phyloP scores from a whole-genome alignment of 139 green algal species.

The Spirogloea muscicola region DNA sequence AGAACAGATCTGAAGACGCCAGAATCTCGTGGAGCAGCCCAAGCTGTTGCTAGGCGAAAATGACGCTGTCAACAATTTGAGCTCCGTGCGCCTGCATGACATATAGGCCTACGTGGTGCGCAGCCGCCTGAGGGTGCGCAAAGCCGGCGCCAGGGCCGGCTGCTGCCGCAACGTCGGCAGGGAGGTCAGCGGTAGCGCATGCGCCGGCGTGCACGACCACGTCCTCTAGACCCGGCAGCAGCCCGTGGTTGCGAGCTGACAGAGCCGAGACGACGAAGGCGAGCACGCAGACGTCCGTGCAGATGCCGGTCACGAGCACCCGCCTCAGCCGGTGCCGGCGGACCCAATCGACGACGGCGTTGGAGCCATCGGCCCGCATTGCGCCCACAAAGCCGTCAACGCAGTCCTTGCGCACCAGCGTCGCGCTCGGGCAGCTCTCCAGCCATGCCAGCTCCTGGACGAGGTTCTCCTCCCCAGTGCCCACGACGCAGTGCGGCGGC shows the following conservation, averaged over 20 bases:
- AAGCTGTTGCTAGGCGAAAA: no score
- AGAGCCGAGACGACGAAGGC: constrained; percentile 41
- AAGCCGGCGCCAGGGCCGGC: constrained; percentile 1
- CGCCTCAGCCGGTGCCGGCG: background rate
- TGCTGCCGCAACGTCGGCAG: constrained; percentile 11
- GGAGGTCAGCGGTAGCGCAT: constrained; percentile 39
- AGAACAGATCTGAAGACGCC: no score
- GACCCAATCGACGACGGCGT: constrained; percentile 35
- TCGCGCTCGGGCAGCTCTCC: constrained; percentile 18
- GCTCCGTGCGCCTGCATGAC: no score
- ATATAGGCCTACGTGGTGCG: no score
- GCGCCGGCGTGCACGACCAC: constrained; percentile 12
- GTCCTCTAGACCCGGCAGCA: constrained; percentile 6
- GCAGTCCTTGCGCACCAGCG: constrained; percentile 40
- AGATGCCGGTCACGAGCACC: constrained; percentile 27
- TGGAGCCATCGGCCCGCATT: constrained; percentile 35
- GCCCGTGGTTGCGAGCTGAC: constrained; percentile 42
- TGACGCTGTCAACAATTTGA: no score
- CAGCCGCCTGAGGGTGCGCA: constrained; percentile 40
- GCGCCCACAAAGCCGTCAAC: constrained; percentile 44
- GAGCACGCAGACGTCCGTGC: constrained; percentile 46
- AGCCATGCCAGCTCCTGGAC: constrained; percentile 35
- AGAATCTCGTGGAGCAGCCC: no score
- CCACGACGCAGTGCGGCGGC: constrained; percentile 31
- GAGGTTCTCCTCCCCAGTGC: constrained; percentile 41